A percentile compares a stretch with the other conserved stretches of the same genome.
phyloP scores from a whole-genome alignment of 495 filamentous ascomycete species.

The Pyrenula massariospora region DNA sequence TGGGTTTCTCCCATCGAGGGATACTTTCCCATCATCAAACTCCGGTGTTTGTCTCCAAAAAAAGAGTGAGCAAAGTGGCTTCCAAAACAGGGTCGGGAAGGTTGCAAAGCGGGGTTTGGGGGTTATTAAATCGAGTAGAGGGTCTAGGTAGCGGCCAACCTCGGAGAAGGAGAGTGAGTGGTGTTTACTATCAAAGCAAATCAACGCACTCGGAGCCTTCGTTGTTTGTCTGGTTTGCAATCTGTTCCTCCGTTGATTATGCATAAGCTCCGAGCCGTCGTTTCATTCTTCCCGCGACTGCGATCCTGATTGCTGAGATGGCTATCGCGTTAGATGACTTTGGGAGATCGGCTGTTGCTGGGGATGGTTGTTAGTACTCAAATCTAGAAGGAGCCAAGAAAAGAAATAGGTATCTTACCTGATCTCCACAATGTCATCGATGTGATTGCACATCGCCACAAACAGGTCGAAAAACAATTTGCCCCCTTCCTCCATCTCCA shows the following conservation, averaged over 20 bases:
- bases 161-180: slow-evolving; percentile 27
- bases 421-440: slow-evolving; percentile 73
- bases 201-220: slow-evolving; percentile 10
- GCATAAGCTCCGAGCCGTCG: slow-evolving; percentile 6
- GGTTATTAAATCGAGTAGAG: slow-evolving; percentile 17
- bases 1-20: background rate
- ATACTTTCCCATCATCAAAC: slow-evolving; percentile 9
- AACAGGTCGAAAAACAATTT: slow-evolving; percentile 95
- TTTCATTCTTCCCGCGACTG: slow-evolving; percentile 8
- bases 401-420: slow-evolving; percentile 16
- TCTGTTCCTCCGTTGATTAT: slow-evolving; percentile 23
- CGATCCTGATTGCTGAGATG: background rate
- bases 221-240: slow-evolving; percentile 15
- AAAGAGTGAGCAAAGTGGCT: slow-evolving; percentile 13
- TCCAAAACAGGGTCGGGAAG: slow-evolving; percentile 4
- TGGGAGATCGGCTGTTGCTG: slow-evolving; percentile 27
- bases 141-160: slow-evolving; percentile 30
- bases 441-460: slow-evolving; percentile 93
- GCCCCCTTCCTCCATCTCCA: slow-evolving; percentile 88
- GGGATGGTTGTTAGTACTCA: slow-evolving; percentile 1
- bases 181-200: slow-evolving; percentile 17
- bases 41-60: slow-evolving; percentile 3
- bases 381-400: slow-evolving; percentile 9
- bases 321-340: slow-evolving; percentile 20
- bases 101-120: slow-evolving; percentile 11